These are phyloP conservation scores for Glaciozyma martinii DNA, from an alignment of 768 basidiomycete species.

Conservation along the genomic window DNA sequence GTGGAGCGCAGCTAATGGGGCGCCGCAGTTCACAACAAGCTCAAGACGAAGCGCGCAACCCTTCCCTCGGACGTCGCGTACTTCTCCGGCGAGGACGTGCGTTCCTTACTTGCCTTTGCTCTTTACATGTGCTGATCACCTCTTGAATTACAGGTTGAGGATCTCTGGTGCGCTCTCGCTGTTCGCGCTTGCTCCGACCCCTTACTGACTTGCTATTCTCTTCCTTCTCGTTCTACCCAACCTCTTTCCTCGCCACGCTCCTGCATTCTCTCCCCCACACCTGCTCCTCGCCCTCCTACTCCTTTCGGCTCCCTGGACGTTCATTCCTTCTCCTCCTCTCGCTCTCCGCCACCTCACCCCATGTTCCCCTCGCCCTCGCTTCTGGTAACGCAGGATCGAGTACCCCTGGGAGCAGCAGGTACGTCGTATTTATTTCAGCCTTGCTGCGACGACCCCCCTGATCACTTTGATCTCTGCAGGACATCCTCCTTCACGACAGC, in stretches of 20 bases:
- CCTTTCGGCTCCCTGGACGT: no score
- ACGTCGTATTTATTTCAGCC: background rate
- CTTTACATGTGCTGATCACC: background rate
- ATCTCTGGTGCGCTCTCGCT: conserved; percentile 22
- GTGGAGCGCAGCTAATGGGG: no score
- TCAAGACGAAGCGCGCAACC: conserved; percentile 70
- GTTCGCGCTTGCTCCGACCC: conserved; percentile 14
- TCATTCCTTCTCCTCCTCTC: no score
- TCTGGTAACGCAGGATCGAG: conserved; percentile 13
- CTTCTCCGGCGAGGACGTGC: conserved; percentile 63
- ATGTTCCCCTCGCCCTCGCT: background rate
- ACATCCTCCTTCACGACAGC: conserved; percentile 27
- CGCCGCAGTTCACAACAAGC: conserved; percentile 68
- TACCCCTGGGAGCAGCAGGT: conserved; percentile 39
- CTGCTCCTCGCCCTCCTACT: no score
- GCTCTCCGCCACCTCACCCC: background rate
- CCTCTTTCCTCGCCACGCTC: no score
- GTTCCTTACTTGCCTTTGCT: background rate
- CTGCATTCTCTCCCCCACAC: no score
- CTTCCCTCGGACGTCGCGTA: conserved; percentile 63
- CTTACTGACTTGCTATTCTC: no score
- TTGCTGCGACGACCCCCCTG: no score
- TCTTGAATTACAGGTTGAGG: background rate
- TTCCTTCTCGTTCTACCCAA: no score
- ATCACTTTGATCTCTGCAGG: background rate